These are phyloP conservation scores for Primulina huaijiensis DNA, from an alignment of 257 asterid genomes.

Conservation along the genomic window DNA sequence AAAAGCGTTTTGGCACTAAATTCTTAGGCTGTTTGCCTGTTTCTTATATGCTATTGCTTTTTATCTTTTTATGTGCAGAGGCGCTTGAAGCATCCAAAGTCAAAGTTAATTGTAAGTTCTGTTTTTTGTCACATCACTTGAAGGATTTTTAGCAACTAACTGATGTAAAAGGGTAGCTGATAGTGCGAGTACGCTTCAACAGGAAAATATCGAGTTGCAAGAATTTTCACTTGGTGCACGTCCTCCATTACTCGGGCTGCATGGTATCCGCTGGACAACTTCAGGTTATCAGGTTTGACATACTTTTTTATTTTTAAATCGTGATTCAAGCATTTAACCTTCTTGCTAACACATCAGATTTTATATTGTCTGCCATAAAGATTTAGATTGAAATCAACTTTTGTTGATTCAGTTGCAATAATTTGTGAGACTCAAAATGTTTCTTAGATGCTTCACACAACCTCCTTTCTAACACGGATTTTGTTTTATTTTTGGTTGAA, in stretches of 20 bases:
- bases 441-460: too few relatives aligned
- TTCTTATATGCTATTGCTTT: background rate
- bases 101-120: slow-evolving; percentile 78
- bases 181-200: slow-evolving; percentile 21
- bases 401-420: background rate
- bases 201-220: slow-evolving; percentile 90
- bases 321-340: background rate
- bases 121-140: slow-evolving; percentile 21
- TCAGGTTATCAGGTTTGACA: slow-evolving; percentile 84
- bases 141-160: slow-evolving; percentile 10
- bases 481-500: background rate
- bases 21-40: background rate
- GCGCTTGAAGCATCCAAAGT: slow-evolving; percentile 79
- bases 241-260: slow-evolving; percentile 81
- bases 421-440: background rate
- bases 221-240: slow-evolving; percentile 85
- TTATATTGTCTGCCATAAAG: background rate
- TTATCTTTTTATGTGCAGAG: slow-evolving; percentile 48
- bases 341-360: too few relatives aligned
- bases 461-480: background rate
- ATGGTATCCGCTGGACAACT: slow-evolving; percentile 83
- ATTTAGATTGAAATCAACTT: background rate
- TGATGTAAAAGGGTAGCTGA: slow-evolving; percentile 13
- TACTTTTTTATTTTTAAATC: slow-evolving; percentile 19
- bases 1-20: background rate